phyloP scores from a whole-genome alignment of 257 asterid species.

The Solanum gracilifrons region DNA sequence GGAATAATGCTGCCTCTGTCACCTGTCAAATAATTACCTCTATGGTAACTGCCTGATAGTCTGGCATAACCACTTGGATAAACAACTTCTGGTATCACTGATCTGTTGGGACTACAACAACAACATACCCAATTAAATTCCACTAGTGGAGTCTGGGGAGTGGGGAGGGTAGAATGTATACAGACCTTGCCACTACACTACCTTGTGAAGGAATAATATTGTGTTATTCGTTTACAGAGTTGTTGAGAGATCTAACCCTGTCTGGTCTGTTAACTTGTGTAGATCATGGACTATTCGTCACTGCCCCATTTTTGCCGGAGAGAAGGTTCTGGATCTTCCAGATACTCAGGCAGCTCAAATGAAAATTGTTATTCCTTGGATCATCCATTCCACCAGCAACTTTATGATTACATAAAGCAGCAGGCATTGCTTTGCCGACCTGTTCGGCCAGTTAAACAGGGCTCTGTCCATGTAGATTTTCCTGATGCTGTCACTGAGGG shows the following conservation, averaged over 20 bases:
- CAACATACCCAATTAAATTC: not conserved
- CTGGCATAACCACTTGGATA: not conserved
- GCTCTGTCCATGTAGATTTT: constrained; percentile 60
- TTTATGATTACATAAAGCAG: constrained; percentile 46
- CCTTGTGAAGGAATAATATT: not conserved
- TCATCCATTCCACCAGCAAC: constrained; percentile 66
- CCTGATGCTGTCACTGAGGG: constrained; percentile 46
- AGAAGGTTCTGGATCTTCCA: constrained; percentile 47
- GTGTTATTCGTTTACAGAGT: not conserved
- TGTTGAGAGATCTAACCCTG: not conserved
- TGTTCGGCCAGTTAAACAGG: constrained; percentile 34
- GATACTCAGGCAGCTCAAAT: constrained; percentile 8
- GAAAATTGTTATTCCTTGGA: constrained; percentile 53
- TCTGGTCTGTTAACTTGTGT: constrained; percentile 2
- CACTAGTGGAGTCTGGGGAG: not conserved
- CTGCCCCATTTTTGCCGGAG: constrained; percentile 74
- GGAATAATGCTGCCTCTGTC: not conserved
- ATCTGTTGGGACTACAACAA: not conserved
- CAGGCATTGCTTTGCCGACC: constrained; percentile 20
- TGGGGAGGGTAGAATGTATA: not conserved
- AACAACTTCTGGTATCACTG: not conserved
- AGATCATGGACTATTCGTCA: constrained; percentile 71
- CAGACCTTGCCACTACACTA: not conserved
- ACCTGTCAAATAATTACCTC: not conserved
- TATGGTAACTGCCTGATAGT: not conserved